phyloP scores from a whole-genome alignment of 768 basidiomycete genomes.

The Pulveroboletus sp. region DNA sequence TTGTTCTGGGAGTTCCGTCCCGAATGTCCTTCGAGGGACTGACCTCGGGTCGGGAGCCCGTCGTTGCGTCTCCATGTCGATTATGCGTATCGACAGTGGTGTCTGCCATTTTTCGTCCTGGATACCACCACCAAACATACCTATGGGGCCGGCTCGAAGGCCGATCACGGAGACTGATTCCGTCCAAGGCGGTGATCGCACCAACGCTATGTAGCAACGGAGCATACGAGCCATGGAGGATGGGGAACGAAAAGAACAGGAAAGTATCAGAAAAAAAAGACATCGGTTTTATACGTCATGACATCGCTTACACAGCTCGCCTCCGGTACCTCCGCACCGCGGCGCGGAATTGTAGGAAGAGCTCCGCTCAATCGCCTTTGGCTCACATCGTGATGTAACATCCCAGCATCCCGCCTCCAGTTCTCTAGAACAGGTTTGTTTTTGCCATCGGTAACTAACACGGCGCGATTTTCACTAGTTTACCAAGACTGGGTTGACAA shows the following conservation, averaged over 20 bases:
- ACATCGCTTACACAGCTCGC: constrained; percentile 1
- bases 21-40: no score
- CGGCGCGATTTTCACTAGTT: neutral
- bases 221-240: neutral
- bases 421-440: neutral
- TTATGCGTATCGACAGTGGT: no score
- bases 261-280: neutral
- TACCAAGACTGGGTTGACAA: neutral
- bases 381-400: neutral
- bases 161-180: neutral
- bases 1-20: no score
- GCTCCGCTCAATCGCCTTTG: constrained; percentile 7
- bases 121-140: no score
- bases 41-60: no score
- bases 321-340: constrained; percentile 2
- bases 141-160: neutral
- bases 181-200: neutral
- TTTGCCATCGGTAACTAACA: neutral
- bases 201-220: neutral
- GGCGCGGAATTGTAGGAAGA: constrained; percentile 1
- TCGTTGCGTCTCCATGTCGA: neutral
- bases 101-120: no score
- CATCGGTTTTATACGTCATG: constrained; percentile 3
- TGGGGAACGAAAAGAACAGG: neutral
- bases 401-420: neutral